phyloP scores from a whole-genome alignment of 805 yeast species.

The Phaffomyces antillensis region DNA sequence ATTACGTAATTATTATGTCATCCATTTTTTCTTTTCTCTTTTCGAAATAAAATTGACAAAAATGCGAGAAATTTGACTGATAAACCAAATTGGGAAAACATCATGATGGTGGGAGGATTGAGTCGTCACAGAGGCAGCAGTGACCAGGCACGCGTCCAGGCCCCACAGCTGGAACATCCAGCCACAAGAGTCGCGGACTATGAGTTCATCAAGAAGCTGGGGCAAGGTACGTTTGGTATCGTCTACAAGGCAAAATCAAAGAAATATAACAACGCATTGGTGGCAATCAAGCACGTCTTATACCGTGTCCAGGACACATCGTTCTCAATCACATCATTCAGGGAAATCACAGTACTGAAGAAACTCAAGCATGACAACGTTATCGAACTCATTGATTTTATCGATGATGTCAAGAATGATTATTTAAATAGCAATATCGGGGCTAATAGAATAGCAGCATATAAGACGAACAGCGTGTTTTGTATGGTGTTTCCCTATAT shows the following conservation, averaged over 20 bases:
- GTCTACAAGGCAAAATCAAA: slow-evolving; percentile 63
- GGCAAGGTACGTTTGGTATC: slow-evolving; percentile 86
- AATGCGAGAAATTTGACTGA: not conserved
- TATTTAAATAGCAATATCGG: slow-evolving; percentile 11
- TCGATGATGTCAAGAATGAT: slow-evolving; percentile 38
- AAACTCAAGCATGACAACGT: slow-evolving; percentile 62
- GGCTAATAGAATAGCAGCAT: not conserved
- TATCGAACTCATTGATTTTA: slow-evolving; percentile 72
- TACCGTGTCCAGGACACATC: slow-evolving; percentile 36
- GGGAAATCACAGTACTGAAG: slow-evolving; percentile 83
- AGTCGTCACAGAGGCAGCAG: not conserved
- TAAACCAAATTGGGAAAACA: not conserved
- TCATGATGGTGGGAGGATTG: not conserved
- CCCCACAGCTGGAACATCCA: slow-evolving; percentile 4
- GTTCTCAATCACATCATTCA: slow-evolving; percentile 89
- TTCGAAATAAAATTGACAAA: not conserved
- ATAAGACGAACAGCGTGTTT: slow-evolving; percentile 31
- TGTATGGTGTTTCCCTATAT: slow-evolving; percentile 91
- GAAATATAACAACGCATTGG: slow-evolving; percentile 33
- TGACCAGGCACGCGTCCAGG: not conserved
- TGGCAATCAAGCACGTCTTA: slow-evolving; percentile 84
- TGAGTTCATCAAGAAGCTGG: slow-evolving; percentile 39
- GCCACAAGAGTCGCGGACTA: slow-evolving; percentile 25
- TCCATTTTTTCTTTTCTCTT: not conserved
- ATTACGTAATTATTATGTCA: too few relatives aligned